Base-by-base conservation (phyloP, 2,329 filamentous ascomycete species). In the Cercospora zeina region DNA sequence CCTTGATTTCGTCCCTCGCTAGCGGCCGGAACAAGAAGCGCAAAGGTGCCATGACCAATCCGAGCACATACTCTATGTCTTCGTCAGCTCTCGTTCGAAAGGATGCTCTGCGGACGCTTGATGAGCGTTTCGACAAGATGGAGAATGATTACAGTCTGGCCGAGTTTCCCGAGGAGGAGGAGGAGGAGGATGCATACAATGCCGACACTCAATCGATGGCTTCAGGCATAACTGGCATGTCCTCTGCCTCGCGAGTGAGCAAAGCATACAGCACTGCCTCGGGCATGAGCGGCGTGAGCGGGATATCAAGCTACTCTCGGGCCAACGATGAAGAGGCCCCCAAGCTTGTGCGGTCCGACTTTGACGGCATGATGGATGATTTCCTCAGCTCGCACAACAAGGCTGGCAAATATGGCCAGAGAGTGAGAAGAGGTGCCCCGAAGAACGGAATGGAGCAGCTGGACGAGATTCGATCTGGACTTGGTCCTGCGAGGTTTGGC, bases 331-430 rank as follows among this genome's bases (percentile, higher is more conserved):
- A 69, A n/a, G 73, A 75, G 66, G 79, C 77, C 14, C 78, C 79
- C 1, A 68, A 74, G 0, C 84, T 88, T 9, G 79, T 91, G 37
- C 82, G 91, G 50, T 80, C 83, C 39, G 93, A 97, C 74, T 96
- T 99, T 76, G 88, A 96, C 73, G 85, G 82, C 64, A 91, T 97
- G 73, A 87, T 99, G 82, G 93, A 97, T 73, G 93, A 96, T 61
- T 99, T 99, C 77, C 78, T 97, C 27, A 89, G 87, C 8, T 87
- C 82, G 34, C 89, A 90, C 73, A 85, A 85, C 9, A 88, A 86
- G 77, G 83, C 83, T 24, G 89, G 89, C 1, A 92, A 91, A 79
- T 88, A 87, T 74, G 72, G 68, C 30, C 71, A 76, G 47, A 77
- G 83, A 58, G 84, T 91, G 19, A 93, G 93, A 79, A 62, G 65